These are phyloP conservation scores for Trypanosomatidae sp. DNA, from an alignment of 208 protist genomes.

Conservation along the genomic window DNA sequence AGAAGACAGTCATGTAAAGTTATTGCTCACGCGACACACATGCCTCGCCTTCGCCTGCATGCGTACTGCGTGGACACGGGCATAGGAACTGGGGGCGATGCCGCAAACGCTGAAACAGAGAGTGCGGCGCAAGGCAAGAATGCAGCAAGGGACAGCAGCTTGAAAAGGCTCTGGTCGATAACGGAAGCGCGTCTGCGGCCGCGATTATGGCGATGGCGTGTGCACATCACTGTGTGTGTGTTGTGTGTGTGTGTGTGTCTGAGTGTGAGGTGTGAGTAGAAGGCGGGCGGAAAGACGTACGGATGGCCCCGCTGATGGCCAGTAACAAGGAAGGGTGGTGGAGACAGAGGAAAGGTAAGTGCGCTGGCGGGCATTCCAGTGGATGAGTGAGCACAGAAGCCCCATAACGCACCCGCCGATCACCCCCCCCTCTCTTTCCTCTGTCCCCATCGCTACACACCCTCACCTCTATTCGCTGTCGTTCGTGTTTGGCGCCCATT, in stretches of 20 bases:
- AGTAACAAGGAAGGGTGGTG: conserved; percentile 1
- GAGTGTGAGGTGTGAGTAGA: background rate
- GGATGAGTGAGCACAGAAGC: background rate
- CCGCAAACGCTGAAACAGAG: background rate
- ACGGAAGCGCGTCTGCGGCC: background rate
- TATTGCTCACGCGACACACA: background rate
- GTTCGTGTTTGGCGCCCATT: too few relatives aligned
- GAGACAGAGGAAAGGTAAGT: background rate
- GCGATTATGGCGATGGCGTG: background rate
- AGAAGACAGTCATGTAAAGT: background rate
- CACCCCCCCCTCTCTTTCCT: background rate
- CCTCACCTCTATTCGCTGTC: background rate
- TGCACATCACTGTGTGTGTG: background rate
- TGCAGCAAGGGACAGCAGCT: background rate
- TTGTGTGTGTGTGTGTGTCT: background rate
- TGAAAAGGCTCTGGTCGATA: background rate
- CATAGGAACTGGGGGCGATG: background rate
- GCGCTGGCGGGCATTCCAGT: background rate
- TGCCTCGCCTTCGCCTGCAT: background rate
- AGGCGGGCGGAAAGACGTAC: background rate
- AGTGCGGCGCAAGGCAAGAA: background rate
- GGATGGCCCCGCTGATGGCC: background rate
- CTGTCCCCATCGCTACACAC: background rate
- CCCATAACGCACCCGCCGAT: background rate
- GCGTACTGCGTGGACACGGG: background rate